Evolutionary conservation across 2,329 filamentous ascomycete genomes (phyloP), one percentile per base, ranked within the genome.

Genomic region (Pleoardoris graminearum): DNA sequence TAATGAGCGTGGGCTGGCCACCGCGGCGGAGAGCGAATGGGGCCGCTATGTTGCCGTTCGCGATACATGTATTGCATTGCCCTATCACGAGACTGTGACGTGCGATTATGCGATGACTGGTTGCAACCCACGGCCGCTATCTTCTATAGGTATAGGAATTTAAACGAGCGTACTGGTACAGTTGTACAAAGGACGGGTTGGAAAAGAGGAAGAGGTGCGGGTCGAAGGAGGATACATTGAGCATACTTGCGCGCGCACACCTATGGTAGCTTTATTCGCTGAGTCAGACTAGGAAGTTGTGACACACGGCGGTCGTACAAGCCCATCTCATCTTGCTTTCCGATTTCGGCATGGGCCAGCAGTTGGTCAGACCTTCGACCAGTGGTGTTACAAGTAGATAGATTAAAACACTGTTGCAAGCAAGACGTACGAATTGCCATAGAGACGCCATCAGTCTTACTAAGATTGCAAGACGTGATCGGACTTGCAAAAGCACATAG

Each of bases 211-310:
- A 17, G 33, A 17, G 14, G 8, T 16, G n/a, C 25, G 38, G 32
- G 17, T n/a, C 6, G 10, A n/a, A 44, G 41, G 7, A 22, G 5
- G 11, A n/a, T 17, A 17, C 6, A 14, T 11, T 8, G 8, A 7
- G 17, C 14, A 33, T 33, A 12, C 14, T 27, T 32, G 27, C 29
- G 16, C 19, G 44, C n/a, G n/a, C n/a, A n/a, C n/a, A n/a, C n/a
- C 16, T 32, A 16, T 7, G 17, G 19, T 17, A 17, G 17, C n/a
- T 23, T 22, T 8, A n/a, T 8, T 17, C 23, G 14, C 16, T 25
- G 44, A 47, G 44, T 47, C 44, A 47, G 17, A 38, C 14, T 29
- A 47, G 23, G 32, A 22, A 37, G n/a, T 23, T 10, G 33, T 47
- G 23, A 27, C 25, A 38, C 32, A 23, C 37, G 16, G 44, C 30